Conservation (phyloP, 345 rosid genomes). For the Toxicodendron radicans region DNA sequence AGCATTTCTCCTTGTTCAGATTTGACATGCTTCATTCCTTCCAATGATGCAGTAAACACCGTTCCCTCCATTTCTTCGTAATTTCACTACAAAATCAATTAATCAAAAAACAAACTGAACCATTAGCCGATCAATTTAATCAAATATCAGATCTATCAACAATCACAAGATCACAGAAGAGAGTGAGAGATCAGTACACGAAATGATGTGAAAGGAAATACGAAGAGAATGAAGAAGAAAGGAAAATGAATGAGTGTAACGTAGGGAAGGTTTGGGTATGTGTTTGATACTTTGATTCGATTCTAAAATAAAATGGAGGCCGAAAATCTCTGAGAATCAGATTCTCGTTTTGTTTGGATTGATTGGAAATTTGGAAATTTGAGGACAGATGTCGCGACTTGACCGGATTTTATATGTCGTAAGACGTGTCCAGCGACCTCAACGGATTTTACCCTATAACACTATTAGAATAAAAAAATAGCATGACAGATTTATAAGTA, state of each 20-base stretch:
- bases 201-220: not conserved
- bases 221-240: not conserved
- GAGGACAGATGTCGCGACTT: too few relatives aligned
- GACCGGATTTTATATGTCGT: too few relatives aligned
- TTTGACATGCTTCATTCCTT: conserved; percentile 85
- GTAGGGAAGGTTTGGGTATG: not conserved
- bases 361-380: not conserved
- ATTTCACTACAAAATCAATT: not conserved
- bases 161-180: not conserved
- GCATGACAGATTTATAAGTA: too few relatives aligned
- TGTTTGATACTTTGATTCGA: not conserved
- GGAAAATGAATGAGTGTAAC: not conserved
- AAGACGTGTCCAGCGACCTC: too few relatives aligned
- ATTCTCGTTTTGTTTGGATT: not conserved
- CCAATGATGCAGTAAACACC: conserved; percentile 75
- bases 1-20: conserved; percentile 73
- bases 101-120: not conserved
- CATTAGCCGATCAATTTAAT: not conserved
- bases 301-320: not conserved
- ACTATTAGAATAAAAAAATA: too few relatives aligned
- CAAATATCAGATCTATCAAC: conserved; percentile 6
- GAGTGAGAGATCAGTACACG: conserved; percentile 9
- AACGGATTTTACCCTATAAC: too few relatives aligned
- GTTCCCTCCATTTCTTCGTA: conserved; percentile 61
- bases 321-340: conserved; percentile 13